Conservation (phyloP, 768 basidiomycete genomes). For the Mycena haematopus region DNA sequence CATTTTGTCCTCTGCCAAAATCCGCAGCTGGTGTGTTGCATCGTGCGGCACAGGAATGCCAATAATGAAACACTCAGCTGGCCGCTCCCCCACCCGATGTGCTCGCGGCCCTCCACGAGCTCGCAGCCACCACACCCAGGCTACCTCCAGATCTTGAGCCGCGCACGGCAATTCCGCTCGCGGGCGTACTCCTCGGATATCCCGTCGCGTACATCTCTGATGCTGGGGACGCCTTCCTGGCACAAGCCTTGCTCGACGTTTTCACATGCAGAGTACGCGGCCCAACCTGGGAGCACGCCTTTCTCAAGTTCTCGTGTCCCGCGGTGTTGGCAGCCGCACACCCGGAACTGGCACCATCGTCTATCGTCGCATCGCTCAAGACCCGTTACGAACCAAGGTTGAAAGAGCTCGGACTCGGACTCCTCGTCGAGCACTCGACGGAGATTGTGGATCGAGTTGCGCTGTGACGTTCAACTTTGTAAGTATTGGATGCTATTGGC, state of each 20-base stretch:
- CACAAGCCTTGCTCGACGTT: slow-evolving; percentile 53
- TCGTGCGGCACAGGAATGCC: neutral
- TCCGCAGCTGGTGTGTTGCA: slow-evolving; percentile 22
- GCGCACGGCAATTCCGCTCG: slow-evolving; percentile 53
- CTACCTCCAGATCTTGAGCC: slow-evolving; percentile 37
- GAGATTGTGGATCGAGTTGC: slow-evolving; percentile 55
- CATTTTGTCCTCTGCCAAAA: slow-evolving; percentile 28
- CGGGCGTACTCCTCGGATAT: slow-evolving; percentile 67
- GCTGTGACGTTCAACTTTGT: slow-evolving; percentile 38
- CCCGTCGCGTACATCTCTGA: slow-evolving; percentile 57
- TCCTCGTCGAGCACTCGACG: slow-evolving; percentile 41
- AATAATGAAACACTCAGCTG: slow-evolving; percentile 24
- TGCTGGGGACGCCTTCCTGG: slow-evolving; percentile 48
- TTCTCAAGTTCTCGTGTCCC: slow-evolving; percentile 69
- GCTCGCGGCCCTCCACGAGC: neutral
- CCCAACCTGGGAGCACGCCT: slow-evolving; percentile 36
- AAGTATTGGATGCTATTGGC: too few relatives aligned
- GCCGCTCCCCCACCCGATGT: slow-evolving; percentile 27
- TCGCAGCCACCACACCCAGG: slow-evolving; percentile 28
- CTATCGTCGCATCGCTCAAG: slow-evolving; percentile 39
- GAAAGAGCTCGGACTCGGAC: slow-evolving; percentile 24
- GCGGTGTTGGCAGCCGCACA: slow-evolving; percentile 33
- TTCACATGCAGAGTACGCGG: slow-evolving; percentile 49
- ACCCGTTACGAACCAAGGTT: slow-evolving; percentile 44
- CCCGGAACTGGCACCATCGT: slow-evolving; percentile 32